Evolutionary conservation across 1,139 yeast species (phyloP).

Genomic region (Suhomyces bribrorum): DNA sequence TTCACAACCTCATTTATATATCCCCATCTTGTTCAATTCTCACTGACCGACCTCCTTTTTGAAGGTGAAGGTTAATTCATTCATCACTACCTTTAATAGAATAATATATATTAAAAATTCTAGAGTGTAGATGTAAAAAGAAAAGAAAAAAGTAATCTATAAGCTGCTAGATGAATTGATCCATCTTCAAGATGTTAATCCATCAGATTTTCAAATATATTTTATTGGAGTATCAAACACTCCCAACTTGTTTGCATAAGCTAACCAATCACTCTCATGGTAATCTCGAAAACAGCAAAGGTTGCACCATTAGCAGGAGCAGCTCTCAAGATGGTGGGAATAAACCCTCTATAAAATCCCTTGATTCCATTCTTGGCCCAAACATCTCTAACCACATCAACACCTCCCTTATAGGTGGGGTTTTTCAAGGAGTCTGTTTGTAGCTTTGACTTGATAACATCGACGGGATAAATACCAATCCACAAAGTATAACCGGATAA

Average conservation of each 20-base stretch:
- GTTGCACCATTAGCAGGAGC: conserved; percentile 98
- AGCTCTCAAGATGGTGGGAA: conserved; percentile 89
- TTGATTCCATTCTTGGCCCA: conserved; percentile 57
- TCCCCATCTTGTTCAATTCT: too few species aligned
- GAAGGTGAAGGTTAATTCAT: too few species aligned
- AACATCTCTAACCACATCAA: conserved; percentile 57
- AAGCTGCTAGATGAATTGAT: too few species aligned
- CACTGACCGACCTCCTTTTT: too few species aligned
- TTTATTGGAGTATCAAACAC: too few species aligned
- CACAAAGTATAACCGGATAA: conserved; percentile 85
- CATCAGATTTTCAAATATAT: too few species aligned
- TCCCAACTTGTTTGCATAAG: too few species aligned
- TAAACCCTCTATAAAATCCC: conserved; percentile 85
- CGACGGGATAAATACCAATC: conserved; percentile 80
- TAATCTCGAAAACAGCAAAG: conserved; percentile 84
- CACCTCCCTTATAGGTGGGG: conserved; percentile 51
- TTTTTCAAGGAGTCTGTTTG: conserved; percentile 72
- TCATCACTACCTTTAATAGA: neutral
- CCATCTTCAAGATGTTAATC: too few species aligned
- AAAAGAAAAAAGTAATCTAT: too few species aligned
- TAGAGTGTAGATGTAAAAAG: neutral
- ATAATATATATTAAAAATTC: neutral
- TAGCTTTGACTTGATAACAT: conserved; percentile 79
- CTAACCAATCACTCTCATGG: conserved; percentile 63
- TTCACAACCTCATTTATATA: too few species aligned